These are phyloP conservation scores for Kurtzmaniella quercitrusa DNA, from an alignment of 1,139 yeast genomes.

Conservation along the genomic window DNA sequence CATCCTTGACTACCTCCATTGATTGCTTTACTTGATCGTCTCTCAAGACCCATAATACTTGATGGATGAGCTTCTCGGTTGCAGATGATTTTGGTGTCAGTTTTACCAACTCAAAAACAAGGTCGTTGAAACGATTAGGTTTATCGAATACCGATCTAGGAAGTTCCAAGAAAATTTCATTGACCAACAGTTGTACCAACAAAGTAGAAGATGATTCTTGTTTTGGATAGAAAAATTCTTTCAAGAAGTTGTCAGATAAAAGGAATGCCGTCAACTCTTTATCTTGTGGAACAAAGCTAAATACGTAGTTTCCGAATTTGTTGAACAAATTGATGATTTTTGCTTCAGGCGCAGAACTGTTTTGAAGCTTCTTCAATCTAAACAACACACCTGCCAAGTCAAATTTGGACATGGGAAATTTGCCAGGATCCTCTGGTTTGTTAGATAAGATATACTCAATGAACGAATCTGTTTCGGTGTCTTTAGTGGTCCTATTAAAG, in stretches of 20 bases:
- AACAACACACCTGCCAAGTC: slow-evolving; percentile 45
- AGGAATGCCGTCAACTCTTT: slow-evolving; percentile 13
- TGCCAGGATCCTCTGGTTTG: slow-evolving; percentile 13
- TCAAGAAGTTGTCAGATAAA: slow-evolving; percentile 16
- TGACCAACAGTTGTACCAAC: slow-evolving; percentile 27
- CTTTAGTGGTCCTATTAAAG: slow-evolving; percentile 4
- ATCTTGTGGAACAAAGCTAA: slow-evolving; percentile 13
- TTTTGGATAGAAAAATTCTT: slow-evolving; percentile 8
- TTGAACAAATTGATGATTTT: slow-evolving; percentile 19
- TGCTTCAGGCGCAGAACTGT: slow-evolving; percentile 13
- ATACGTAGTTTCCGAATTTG: slow-evolving; percentile 41
- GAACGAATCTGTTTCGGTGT: slow-evolving; percentile 10
- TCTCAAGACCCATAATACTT: slow-evolving; percentile 22
- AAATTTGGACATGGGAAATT: slow-evolving; percentile 38
- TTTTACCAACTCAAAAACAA: slow-evolving; percentile 12
- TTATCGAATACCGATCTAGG: slow-evolving; percentile 10
- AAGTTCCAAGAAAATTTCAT: slow-evolving; percentile 36
- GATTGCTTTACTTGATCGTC: slow-evolving; percentile 12
- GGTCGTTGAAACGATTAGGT: slow-evolving; percentile 10
- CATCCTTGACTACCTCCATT: slow-evolving; percentile 1
- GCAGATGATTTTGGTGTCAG: slow-evolving; percentile 8
- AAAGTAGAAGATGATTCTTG: slow-evolving; percentile 14
- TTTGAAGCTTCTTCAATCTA: slow-evolving; percentile 27
- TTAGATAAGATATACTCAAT: slow-evolving; percentile 20
- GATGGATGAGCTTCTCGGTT: slow-evolving; percentile 13